phyloP scores from a whole-genome alignment of 1,284 basidiomycete species.

The Tilletiopsis washingtonensis region DNA sequence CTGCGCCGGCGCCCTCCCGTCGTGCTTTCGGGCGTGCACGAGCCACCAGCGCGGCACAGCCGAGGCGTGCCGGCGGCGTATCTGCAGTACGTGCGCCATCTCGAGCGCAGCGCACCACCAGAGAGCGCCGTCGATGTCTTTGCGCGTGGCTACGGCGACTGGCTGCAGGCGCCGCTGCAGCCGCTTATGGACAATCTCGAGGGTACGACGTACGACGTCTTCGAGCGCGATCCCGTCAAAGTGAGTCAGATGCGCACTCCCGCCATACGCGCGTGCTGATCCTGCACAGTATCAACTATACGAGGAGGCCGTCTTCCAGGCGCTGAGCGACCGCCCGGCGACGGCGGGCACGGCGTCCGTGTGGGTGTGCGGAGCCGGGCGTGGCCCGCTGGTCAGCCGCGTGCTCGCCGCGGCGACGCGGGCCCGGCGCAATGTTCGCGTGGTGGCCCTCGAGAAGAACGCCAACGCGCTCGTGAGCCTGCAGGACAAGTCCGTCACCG shows the following conservation, averaged over 20 bases:
- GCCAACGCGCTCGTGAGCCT: constrained; percentile 38
- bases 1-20: constrained; percentile 13
- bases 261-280: not conserved
- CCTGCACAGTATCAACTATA: constrained; percentile 75
- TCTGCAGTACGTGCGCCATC: constrained; percentile 61
- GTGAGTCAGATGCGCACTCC: not conserved
- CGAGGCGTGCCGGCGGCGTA: constrained; percentile 80
- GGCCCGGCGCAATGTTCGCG: constrained; percentile 57
- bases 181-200: constrained; percentile 95
- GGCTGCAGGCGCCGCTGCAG: constrained; percentile 85
- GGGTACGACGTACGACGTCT: constrained; percentile 90
- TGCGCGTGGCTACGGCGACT: constrained; percentile 88
- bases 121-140: constrained; percentile 60
- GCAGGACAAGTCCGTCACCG: constrained; percentile 31
- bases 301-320: constrained; percentile 59
- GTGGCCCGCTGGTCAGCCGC: constrained; percentile 85
- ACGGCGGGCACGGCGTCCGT: constrained; percentile 57
- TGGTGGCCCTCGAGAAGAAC: constrained; percentile 90
- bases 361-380: constrained; percentile 80
- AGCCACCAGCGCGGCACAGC: constrained; percentile 44
- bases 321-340: constrained; percentile 71
- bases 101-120: constrained; percentile 39
- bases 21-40: constrained; percentile 26
- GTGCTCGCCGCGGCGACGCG: constrained; percentile 70
- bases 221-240: constrained; percentile 84